Conservation (phyloP, 1,284 basidiomycete genomes). For the Microbotryomycetes sp. region DNA sequence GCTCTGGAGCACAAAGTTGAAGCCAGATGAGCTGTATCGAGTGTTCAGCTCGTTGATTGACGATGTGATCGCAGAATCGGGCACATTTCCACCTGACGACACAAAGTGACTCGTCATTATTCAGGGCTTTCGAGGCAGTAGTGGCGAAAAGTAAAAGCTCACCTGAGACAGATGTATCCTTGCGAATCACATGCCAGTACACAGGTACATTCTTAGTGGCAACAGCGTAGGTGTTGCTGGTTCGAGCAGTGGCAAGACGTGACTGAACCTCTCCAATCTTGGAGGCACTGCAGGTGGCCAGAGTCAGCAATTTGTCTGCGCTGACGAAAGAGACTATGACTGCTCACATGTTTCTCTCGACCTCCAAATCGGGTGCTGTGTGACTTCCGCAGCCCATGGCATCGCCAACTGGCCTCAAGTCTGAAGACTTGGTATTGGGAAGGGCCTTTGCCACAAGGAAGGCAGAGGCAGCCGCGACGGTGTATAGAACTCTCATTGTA, state of each 20-base stretch:
- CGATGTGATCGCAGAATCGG: not conserved
- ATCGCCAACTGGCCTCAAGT: not conserved
- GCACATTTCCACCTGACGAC: not conserved
- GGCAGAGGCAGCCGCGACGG: not conserved
- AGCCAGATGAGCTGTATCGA: not conserved
- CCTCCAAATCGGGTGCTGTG: not conserved
- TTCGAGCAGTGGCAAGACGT: not conserved
- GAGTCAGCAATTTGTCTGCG: not conserved
- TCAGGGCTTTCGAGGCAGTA: too few species aligned
- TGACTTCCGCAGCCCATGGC: not conserved
- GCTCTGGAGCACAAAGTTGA: slow-evolving; percentile 22
- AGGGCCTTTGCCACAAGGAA: not conserved
- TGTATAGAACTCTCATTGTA: not conserved
- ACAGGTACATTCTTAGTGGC: slow-evolving; percentile 39
- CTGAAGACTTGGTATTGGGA: not conserved
- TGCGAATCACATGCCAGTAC: slow-evolving; percentile 51
- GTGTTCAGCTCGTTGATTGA: not conserved
- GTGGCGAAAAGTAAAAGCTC: not conserved
- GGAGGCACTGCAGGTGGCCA: not conserved
- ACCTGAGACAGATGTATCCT: slow-evolving; percentile 44
- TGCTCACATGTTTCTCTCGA: not conserved
- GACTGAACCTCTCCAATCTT: not conserved
- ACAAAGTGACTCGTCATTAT: too few species aligned
- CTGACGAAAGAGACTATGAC: not conserved
- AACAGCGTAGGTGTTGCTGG: not conserved